phyloP scores from a whole-genome alignment of 345 rosid species.

The Salix suchowensis region DNA sequence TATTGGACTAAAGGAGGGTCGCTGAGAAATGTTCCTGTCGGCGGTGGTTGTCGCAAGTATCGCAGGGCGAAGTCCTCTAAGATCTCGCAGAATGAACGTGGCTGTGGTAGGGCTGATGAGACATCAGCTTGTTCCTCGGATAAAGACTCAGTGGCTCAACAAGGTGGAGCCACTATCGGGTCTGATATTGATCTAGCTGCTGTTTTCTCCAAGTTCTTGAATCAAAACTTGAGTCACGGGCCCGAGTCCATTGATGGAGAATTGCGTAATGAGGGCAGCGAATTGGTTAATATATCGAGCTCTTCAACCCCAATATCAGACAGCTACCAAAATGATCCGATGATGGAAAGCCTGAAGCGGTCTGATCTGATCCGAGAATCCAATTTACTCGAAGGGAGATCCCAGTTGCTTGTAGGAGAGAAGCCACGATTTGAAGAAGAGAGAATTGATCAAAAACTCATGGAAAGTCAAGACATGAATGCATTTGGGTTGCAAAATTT shows the following conservation, averaged over 20 bases:
- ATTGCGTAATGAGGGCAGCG: background rate
- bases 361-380: constrained; percentile 5
- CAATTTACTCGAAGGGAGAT: constrained; percentile 5
- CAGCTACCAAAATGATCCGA: constrained; percentile 6
- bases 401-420: constrained; percentile 15
- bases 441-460: constrained; percentile 8
- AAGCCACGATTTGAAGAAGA: constrained; percentile 11
- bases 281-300: constrained; percentile 1
- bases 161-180: background rate
- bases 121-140: background rate
- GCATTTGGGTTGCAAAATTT: constrained; percentile 25
- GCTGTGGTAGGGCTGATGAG: constrained; percentile 17
- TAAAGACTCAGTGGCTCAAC: background rate
- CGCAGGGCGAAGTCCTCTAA: constrained; percentile 45
- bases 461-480: constrained; percentile 19
- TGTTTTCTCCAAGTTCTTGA: constrained; percentile 69
- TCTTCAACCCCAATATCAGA: constrained; percentile 11
- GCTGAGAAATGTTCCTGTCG: constrained; percentile 72
- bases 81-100: constrained; percentile 20
- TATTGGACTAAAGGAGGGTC: constrained; percentile 96
- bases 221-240: constrained; percentile 19
- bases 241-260: constrained; percentile 9
- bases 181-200: constrained; percentile 63
- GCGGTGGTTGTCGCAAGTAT: constrained; percentile 79
- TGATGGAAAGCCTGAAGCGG: constrained; percentile 11